Conservation (phyloP, 495 filamentous ascomycete species). For the Neurospora discreta region DNA sequence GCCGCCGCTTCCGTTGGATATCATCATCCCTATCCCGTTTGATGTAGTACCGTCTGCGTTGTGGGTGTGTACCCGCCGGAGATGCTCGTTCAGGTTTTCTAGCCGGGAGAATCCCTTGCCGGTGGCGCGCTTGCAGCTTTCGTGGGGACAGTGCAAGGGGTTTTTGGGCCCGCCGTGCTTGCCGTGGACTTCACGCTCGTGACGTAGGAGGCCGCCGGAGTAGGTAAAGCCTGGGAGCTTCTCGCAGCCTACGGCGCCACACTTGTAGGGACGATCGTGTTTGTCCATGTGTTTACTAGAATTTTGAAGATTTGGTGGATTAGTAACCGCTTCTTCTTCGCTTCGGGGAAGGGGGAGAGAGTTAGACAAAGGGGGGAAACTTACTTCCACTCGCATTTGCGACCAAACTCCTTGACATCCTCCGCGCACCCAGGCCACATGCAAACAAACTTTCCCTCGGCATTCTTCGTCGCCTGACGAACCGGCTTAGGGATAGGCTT, state of each 20-base stretch:
- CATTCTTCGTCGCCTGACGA: conserved; percentile 42
- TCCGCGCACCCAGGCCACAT: conserved; percentile 48
- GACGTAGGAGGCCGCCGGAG: conserved; percentile 73
- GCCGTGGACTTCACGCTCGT: conserved; percentile 85
- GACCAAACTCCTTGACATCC: conserved; percentile 49
- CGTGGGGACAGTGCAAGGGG: conserved; percentile 63
- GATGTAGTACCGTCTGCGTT: conserved; percentile 10
- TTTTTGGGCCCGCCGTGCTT: conserved; percentile 76
- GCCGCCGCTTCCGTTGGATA: background rate
- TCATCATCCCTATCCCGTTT: background rate
- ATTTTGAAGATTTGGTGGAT: conserved; percentile 6
- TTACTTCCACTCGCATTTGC: conserved; percentile 91
- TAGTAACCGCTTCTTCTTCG: background rate
- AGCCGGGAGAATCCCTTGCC: conserved; percentile 72
- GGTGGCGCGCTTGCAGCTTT: conserved; percentile 68
- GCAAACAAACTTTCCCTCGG: conserved; percentile 61
- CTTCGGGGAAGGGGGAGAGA: background rate
- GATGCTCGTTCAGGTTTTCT: conserved; percentile 83
- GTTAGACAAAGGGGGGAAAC: conserved; percentile 19
- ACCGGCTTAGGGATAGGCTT: conserved; percentile 40
- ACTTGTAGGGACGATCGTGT: conserved; percentile 85
- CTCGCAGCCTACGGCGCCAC: conserved; percentile 61
- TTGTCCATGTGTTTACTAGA: conserved; percentile 97
- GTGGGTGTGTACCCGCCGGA: conserved; percentile 62
- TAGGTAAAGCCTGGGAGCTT: conserved; percentile 92